phyloP scores from a whole-genome alignment of 306 rosid genomes.

The Pueraria montana region DNA sequence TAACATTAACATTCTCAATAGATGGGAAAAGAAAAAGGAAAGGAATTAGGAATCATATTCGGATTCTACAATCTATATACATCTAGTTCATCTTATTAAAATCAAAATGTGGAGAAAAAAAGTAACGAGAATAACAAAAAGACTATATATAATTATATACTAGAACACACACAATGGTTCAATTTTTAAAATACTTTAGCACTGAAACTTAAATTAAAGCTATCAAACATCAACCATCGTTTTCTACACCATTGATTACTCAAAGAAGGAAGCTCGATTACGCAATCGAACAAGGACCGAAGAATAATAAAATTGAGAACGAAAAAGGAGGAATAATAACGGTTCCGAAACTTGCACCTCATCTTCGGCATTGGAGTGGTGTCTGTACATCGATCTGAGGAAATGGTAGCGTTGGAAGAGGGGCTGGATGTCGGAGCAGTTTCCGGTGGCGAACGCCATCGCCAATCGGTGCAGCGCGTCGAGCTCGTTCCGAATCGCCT shows the following conservation, averaged over 20 bases:
- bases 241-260: conserved; percentile 5
- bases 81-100: conserved; percentile 32
- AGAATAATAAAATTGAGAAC: neutral
- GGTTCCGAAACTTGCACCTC: conserved; percentile 71
- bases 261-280: conserved; percentile 2
- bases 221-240: conserved; percentile 16
- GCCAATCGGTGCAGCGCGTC: conserved; percentile 87
- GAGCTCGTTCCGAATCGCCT: conserved; percentile 94
- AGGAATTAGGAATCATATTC: neutral
- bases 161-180: conserved; percentile 11
- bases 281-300: conserved; percentile 22
- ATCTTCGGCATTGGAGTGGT: conserved; percentile 99
- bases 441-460: conserved; percentile 89
- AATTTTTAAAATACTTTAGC: conserved; percentile 24
- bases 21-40: neutral
- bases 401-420: conserved; percentile 80
- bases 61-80: neutral
- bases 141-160: neutral
- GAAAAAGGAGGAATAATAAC: neutral
- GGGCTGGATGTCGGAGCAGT: conserved; percentile 71
- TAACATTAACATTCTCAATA: conserved; percentile 6
- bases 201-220: conserved; percentile 30
- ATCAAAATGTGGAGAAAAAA: neutral
- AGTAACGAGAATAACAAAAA: conserved; percentile 8
- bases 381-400: conserved; percentile 84